Percentiles rank a stretch among this genome's conserved stretches.
phyloP scores from a whole-genome alignment of 2,329 filamentous ascomycete genomes.

The Thelonectria discophora region DNA sequence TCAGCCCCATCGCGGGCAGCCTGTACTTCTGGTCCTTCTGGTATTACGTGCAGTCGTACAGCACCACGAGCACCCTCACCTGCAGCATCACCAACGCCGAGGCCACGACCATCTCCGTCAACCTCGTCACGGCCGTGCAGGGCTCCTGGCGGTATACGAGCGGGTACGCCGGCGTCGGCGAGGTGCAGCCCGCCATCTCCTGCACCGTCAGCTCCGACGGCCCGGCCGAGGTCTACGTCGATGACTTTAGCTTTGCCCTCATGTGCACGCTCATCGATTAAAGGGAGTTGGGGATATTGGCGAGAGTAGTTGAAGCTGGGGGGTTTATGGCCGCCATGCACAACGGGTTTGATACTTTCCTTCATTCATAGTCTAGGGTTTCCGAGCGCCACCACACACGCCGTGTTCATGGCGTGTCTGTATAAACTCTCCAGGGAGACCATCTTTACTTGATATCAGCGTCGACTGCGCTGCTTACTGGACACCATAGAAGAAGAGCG shows the following conservation, averaged over 20 bases:
- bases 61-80: background rate
- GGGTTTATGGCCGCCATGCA: too few relatives aligned
- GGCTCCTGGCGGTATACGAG: background rate
- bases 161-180: background rate
- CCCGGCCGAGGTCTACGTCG: background rate
- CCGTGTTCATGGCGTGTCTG: too few relatives aligned
- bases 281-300: too few relatives aligned
- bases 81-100: background rate
- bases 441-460: too few relatives aligned
- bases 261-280: too few relatives aligned
- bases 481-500: too few relatives aligned
- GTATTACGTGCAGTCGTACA: background rate
- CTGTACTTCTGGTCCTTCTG: background rate
- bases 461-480: too few relatives aligned
- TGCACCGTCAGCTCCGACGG: background rate
- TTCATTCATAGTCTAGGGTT: too few relatives aligned
- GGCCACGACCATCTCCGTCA: background rate
- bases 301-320: too few relatives aligned
- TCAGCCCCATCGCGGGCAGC: background rate
- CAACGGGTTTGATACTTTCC: too few relatives aligned
- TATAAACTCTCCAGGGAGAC: too few relatives aligned
- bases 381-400: too few relatives aligned
- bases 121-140: background rate
- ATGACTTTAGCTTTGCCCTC: background rate
- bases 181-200: background rate